Evolutionary conservation across 805 yeast genomes (phyloP), one percentile per base, ranked within the genome.

Genomic region (Tetrapisispora nanseiensis): DNA sequence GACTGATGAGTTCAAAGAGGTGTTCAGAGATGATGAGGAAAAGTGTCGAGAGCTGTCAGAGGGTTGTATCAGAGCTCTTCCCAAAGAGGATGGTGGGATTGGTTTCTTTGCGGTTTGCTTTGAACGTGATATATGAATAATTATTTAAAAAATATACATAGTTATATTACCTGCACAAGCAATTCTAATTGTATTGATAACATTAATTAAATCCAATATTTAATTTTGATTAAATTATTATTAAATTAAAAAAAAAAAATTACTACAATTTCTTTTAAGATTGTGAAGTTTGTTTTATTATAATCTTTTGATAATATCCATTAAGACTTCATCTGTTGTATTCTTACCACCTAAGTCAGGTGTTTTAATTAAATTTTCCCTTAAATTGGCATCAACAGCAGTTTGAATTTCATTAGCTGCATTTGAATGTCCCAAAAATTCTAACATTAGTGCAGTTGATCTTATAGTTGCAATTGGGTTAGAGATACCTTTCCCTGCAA

Each of bases 381-480:
- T 67, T 68, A 92, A 74, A 71, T 87, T 86, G 48, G 89, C 92
- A 62, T 92, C 97, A 44, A 90, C 97, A 43, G 98, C 98, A 54
- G 74, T 75, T 71, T 90, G 85, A 55, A 92, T 92, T 56, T 81
- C 78, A 49, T 94, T 86, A 48, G 98, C 97, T 42, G 95, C 85
- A 51, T 79, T 78, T 33, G 84, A 68, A 69, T 82, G 76, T 47
- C 97, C 97, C 78, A 92, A 78, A 71, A 92, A 90, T 70, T 92
- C 97, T 66, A 92, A 78, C 95, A 92, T 82, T 63, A 92, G 74
- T 44, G 97, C 98, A 45, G 97, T 81, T 24, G 98, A 92, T 70
- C 98, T 82, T 62, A 92, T 90, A 40, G 98, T 92, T 44, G 98
- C 98, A 58, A 92, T 80, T 51, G 98, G 98, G 75, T 90, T 90